Percentiles rank a stretch among this genome's conserved stretches.
Conservation (phyloP, 176 grass and related monocot species). For the Rhynchospora pubera region DNA sequence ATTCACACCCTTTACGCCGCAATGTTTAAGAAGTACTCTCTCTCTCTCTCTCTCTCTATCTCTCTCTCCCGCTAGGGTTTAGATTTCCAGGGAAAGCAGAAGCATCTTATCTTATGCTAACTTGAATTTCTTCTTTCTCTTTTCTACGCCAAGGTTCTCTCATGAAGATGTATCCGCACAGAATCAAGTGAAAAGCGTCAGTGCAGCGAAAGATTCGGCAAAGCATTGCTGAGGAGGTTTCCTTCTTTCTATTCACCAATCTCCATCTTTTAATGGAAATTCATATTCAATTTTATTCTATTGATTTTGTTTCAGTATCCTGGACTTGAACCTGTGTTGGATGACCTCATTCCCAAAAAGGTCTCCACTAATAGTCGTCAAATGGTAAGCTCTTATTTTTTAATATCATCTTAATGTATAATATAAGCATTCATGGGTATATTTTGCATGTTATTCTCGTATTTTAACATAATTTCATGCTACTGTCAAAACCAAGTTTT, state of each 20-base stretch:
- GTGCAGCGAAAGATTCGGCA: conserved; percentile 81
- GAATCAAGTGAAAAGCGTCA: conserved; percentile 96
- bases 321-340: conserved; percentile 77
- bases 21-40: neutral
- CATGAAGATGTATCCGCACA: conserved; percentile 90
- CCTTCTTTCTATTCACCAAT: neutral
- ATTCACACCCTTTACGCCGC: neutral
- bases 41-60: neutral
- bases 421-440: neutral
- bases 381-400: conserved; percentile 53
- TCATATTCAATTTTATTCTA: neutral
- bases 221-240: conserved; percentile 52
- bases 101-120: neutral
- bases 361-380: conserved; percentile 71
- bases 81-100: no score
- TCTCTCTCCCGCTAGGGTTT: neutral
- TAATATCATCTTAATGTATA: conserved; percentile 1
- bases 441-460: no score
- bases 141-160: conserved; percentile 48
- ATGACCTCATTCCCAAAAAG: conserved; percentile 94
- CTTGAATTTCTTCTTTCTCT: neutral
- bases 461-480: neutral
- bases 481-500: neutral
- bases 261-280: no score
- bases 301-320: conserved; percentile 54